These are phyloP conservation scores for Tetrapisispora taiwanensis DNA, from an alignment of 805 yeast genomes.

Conservation along the genomic window DNA sequence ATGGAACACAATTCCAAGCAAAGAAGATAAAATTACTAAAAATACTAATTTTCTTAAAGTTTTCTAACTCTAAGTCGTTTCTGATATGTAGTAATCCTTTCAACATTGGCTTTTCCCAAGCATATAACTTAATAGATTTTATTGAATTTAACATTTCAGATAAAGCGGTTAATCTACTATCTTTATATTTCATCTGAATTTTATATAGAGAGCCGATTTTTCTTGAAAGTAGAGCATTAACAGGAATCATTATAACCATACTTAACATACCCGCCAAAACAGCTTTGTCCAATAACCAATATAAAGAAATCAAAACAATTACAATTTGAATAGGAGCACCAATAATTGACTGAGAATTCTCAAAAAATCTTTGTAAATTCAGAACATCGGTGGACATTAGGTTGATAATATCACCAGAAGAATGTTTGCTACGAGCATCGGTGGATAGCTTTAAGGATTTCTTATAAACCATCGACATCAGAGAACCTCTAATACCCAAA, in stretches of 20 bases:
- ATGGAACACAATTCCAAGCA: constrained; percentile 57
- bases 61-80: constrained; percentile 47
- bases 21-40: constrained; percentile 39
- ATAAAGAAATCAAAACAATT: constrained; percentile 44
- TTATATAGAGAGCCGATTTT: constrained; percentile 38
- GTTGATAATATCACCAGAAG: constrained; percentile 75
- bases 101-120: constrained; percentile 62
- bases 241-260: constrained; percentile 47
- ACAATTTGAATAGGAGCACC: constrained; percentile 51
- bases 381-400: constrained; percentile 68
- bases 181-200: constrained; percentile 53
- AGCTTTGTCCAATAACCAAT: constrained; percentile 47
- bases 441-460: constrained; percentile 63
- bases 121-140: constrained; percentile 55
- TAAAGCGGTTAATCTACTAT: constrained; percentile 47
- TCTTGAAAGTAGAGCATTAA: constrained; percentile 41
- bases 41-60: constrained; percentile 40
- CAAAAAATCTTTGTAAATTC: constrained; percentile 50
- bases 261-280: constrained; percentile 47
- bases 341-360: constrained; percentile 42
- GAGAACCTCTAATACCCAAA: constrained; percentile 52
- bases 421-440: constrained; percentile 45
- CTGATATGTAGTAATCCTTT: constrained; percentile 42
- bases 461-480: constrained; percentile 57
- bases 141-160: constrained; percentile 50